These are phyloP conservation scores for Cokeromyces recurvatus DNA, from an alignment of 371 early-diverging fungal genomes.

Conservation along the genomic window DNA sequence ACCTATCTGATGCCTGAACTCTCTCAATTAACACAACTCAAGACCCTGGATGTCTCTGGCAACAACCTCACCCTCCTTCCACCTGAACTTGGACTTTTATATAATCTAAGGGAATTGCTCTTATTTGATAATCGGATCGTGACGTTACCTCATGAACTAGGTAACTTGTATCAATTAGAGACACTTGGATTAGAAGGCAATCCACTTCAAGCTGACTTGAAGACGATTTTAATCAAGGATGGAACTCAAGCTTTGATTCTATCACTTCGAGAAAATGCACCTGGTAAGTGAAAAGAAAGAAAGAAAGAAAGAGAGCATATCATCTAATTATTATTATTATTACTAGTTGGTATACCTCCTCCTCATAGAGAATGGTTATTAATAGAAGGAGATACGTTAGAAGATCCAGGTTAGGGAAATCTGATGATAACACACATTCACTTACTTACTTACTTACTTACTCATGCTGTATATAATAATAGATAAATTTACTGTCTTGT, in stretches of 20 bases:
- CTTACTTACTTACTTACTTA: too few relatives aligned
- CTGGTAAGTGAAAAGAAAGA: constrained; percentile 45
- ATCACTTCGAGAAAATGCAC: constrained; percentile 90
- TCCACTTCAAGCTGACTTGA: constrained; percentile 86
- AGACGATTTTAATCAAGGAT: constrained; percentile 78
- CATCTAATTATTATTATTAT: constrained; percentile 1
- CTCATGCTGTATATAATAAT: too few relatives aligned
- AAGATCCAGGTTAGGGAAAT: constrained; percentile 35
- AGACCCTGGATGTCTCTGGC: constrained; percentile 80
- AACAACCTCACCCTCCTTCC: constrained; percentile 89
- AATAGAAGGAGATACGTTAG: constrained; percentile 47
- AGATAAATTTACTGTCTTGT: constrained; percentile 84
- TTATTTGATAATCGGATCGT: constrained; percentile 92
- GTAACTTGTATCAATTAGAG: constrained; percentile 90
- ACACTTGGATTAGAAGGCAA: constrained; percentile 96
- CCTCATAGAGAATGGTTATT: constrained; percentile 91
- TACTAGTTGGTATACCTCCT: constrained; percentile 74
- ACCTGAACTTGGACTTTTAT: constrained; percentile 86
- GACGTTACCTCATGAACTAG: constrained; percentile 89
- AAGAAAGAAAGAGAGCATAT: not conserved
- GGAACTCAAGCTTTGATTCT: constrained; percentile 83
- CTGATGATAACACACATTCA: too few relatives aligned
- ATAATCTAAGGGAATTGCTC: constrained; percentile 80
- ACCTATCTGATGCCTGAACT: constrained; percentile 73
- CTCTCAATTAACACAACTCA: constrained; percentile 59